Evolutionary conservation across 2,329 filamentous ascomycete genomes (phyloP), one percentile per base, ranked within the genome.

Genomic region (Aspergillus transmontanensis): DNA sequence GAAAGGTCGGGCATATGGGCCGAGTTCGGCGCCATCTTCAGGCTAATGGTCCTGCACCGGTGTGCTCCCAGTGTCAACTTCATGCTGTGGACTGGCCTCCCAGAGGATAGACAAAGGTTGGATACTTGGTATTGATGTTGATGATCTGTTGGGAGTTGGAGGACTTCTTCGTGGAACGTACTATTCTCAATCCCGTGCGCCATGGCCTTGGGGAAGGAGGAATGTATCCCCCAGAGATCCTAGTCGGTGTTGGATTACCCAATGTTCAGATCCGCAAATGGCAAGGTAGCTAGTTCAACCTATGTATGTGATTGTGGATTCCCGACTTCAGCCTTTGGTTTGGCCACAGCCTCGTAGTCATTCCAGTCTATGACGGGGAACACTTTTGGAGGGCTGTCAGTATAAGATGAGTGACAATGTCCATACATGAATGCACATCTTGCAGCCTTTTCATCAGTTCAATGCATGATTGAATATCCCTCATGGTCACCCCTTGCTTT

Each of bases 351-450:
- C 36, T 19, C 16, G 16, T 9, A 9, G 7, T 16, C 2, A 11
- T 32, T 9, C 4, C 6, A 41, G 19, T 9, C 16, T 19, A n/a
- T 41, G 3, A 3, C 19, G 16, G 39, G 6, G 39, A n/a, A 9
- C 39, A n/a, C 39, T n/a, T 41, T 19, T 10, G 16, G 39, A 41
- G 39, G 6, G 39, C 7, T 1, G 39, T 19, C n/a, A 41, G 6
- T 41, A 41, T 41, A 41, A 41, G 39, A 41, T n/a, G 16, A 23
- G 4, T 19, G 12, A 50, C 46, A 28, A 10, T 16, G 7, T 26
- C 12, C 46, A 57, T 36, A 36, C 9, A 21, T 30, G 55, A 21
- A 28, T 45, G 41, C 4, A 57, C 55, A 11, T 57, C 55, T 57
- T 57, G 28, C 1, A 57, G 55, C 32, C 55, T 36, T 9, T 45